A percentile compares a stretch with the other conserved stretches of the same genome.
phyloP scores from a whole-genome alignment of 257 asterid genomes.

The Orobanche coerulescens region DNA sequence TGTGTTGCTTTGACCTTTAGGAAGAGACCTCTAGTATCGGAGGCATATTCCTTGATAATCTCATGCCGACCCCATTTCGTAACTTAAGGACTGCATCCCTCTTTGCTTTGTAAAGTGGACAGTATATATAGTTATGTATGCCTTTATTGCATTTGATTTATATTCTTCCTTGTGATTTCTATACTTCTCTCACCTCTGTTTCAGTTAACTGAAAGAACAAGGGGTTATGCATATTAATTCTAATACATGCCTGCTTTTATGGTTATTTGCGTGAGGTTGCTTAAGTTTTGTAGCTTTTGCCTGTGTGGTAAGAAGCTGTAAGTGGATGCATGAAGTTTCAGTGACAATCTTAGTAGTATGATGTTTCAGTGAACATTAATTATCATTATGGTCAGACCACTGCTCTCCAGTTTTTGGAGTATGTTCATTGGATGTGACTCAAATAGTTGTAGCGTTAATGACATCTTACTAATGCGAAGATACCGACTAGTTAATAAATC shows the following conservation, averaged over 20 bases:
- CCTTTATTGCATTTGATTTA: too few species aligned
- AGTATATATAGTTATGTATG: too few species aligned
- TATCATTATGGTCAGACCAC: background rate
- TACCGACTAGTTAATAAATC: too few species aligned
- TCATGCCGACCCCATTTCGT: too few species aligned
- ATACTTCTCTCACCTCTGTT: background rate
- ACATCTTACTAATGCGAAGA: too few species aligned
- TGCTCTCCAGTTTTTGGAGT: background rate
- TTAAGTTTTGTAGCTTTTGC: background rate
- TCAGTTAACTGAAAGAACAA: background rate
- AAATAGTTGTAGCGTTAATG: background rate
- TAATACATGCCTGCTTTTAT: background rate
- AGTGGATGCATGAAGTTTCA: background rate
- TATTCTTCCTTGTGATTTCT: too few species aligned
- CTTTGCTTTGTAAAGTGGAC: too few species aligned
- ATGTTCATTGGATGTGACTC: background rate
- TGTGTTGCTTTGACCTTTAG: too few species aligned
- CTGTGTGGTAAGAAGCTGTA: background rate
- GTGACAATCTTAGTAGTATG: background rate
- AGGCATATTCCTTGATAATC: too few species aligned
- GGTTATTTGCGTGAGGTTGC: background rate
- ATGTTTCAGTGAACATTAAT: background rate
- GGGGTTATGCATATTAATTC: background rate
- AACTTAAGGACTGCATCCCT: too few species aligned
- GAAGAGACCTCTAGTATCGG: too few species aligned